Conservation (phyloP, 352 stramenopile species). For the Phytopythium ostracodes region DNA sequence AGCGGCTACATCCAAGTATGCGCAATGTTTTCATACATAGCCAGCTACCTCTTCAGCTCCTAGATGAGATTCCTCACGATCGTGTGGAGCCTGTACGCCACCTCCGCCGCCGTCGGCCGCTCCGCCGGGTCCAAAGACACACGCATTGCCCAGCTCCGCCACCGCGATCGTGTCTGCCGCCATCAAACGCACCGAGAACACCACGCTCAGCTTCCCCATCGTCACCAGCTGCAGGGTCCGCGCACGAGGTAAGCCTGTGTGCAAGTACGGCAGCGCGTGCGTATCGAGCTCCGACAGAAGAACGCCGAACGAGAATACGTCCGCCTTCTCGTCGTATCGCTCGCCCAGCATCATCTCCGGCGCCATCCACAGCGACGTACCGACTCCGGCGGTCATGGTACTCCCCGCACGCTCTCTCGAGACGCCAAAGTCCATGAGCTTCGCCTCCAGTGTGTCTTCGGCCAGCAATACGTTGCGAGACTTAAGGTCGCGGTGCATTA, state of each 20-base stretch:
- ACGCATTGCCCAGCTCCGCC: too few relatives aligned
- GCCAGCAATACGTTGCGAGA: conserved; percentile 8
- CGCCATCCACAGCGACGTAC: neutral
- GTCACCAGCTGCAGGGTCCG: conserved; percentile 30
- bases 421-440: conserved; percentile 42
- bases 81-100: too few relatives aligned
- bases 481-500: conserved; percentile 2
- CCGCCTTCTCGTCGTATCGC: conserved; percentile 32
- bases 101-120: too few relatives aligned
- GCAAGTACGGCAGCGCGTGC: conserved; percentile 25
- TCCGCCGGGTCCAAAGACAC: too few relatives aligned
- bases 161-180: too few relatives aligned
- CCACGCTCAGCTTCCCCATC: too few relatives aligned
- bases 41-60: too few relatives aligned
- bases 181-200: too few relatives aligned
- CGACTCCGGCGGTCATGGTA: conserved; percentile 25
- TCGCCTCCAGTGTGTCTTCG: conserved; percentile 18
- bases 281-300: conserved; percentile 45
- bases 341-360: conserved; percentile 32
- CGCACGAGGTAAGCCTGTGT: conserved; percentile 7
- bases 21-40: too few relatives aligned
- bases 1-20: too few relatives aligned
- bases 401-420: conserved; percentile 25
- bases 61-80: too few relatives aligned
- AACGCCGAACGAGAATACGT: conserved; percentile 52